Base-by-base conservation (phyloP, 2,329 filamentous ascomycete genomes). In the Neospermospora avenae region DNA sequence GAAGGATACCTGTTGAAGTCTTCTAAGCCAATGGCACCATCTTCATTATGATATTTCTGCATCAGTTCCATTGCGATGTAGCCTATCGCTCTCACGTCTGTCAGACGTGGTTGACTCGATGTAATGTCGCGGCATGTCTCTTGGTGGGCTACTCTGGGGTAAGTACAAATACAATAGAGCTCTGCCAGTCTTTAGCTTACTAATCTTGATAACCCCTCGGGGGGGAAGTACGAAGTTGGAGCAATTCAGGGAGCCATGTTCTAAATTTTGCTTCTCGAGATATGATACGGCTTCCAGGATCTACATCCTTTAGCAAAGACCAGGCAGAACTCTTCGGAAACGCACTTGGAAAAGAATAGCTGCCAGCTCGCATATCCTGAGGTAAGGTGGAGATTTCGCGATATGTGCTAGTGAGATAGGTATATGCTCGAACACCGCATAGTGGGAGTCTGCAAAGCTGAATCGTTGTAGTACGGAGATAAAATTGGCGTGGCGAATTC, bases 391-490 rank as follows among this genome's bases (percentile, higher is more conserved):
- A n/a, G 35, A 31, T 22, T 37, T 48, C 16, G 55, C 56, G 41
- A 58, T 57, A 24, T 59, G 56, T 51, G 24, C 46, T 57, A 64
- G 59, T 34, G 45, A 56, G 13, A 64, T 44, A 39, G 37, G 20
- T 25, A 59, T 49, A 54, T 65, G 55, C 48, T 65, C 60, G 45
- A 65, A 63, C 25, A 63, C 37, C 35, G 41, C 42, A 59, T 58
- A 65, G 14, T n/a, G 37, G 48, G 55, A 62, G 24, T 48, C 58
- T 58, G 58, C 35, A 58, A 55, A 58, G 48, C 44, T 59, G 31
- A 62, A 64, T 22, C 46, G 54, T 48, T 59, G 45, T 35, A 63
- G 46, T 34, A 63, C 49, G 18, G 14, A 42, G 31, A 65, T 24
- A 41, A 65, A 54, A 25, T 63, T 59, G 20, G 56, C 51, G 37